Evolutionary conservation across 1,284 basidiomycete species (phyloP), one percentile per base, ranked within the genome.

Genomic region (Ceratobasidium sp.): DNA sequence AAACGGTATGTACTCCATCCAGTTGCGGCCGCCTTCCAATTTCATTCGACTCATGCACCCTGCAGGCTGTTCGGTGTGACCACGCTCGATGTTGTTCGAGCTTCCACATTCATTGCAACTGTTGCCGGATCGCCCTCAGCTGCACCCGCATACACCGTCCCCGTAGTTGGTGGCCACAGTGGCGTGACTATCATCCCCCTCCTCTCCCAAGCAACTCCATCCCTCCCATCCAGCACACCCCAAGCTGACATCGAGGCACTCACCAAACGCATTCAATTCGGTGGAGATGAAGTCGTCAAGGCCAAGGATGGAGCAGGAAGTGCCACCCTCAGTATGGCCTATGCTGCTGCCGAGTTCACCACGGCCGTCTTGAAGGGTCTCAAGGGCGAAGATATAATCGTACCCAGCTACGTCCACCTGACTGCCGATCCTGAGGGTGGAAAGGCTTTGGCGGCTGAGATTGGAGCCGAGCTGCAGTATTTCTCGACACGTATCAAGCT

Each of bases 101-200:
- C 97, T 30, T 95, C 94, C 16, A 95, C 94, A 68, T 99, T 99
- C 79, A 88, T 97, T 60, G 83, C 94, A 30, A 92, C 95, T 78
- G 83, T 90, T 73, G 80, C 87, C 67, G 88, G 87, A 58, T 83
- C 88, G 75, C 81, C 74, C 76, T 81, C 79, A 76, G 74, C 87
- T 72, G 84, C 93, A 30, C 78, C 86, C 70, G 83, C 90, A 29
- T 83, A 96, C 75, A 83, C 85, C 71, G 89, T 96, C 42, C 93
- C 94, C 54, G 96, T 98, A 72, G 87, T 98, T 68, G 96, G 97
- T 75, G 96, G 96, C 67, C 95, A 98, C 86, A 94, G 92, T 72
- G 95, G 95, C 76, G 88, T 94, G 70, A 98, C 95, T 64, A 99
- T 99, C 75, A 88, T 99, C 50, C 97, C 97, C 71, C 85, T 99